Evolutionary conservation across 495 filamentous ascomycete species (phyloP).

Genomic region (Daldinia decipiens): DNA sequence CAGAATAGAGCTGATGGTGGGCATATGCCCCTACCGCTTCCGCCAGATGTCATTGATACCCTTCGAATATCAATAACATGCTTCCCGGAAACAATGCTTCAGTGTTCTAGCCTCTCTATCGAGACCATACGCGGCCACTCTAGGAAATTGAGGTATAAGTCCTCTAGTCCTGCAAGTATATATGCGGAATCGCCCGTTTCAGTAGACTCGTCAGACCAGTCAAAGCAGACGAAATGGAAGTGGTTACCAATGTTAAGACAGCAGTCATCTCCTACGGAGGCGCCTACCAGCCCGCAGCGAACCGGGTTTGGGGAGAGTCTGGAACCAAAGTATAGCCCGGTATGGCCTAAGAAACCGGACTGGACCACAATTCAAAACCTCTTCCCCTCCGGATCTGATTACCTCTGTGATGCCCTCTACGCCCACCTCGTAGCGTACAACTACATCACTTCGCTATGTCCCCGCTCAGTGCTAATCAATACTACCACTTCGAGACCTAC

Average conservation of each 20-base stretch:
- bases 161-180: slow-evolving; percentile 28
- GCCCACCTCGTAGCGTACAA: slow-evolving; percentile 71
- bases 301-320: slow-evolving; percentile 16
- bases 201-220: slow-evolving; percentile 27
- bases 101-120: slow-evolving; percentile 56
- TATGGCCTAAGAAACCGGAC: slow-evolving; percentile 37
- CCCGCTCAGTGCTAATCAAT: slow-evolving; percentile 36
- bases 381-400: slow-evolving; percentile 65
- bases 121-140: slow-evolving; percentile 60
- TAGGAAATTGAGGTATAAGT: slow-evolving; percentile 51
- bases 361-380: slow-evolving; percentile 65
- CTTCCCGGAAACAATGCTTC: slow-evolving; percentile 61
- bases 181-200: slow-evolving; percentile 33
- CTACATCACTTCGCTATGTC: slow-evolving; percentile 62
- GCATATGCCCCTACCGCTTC: slow-evolving; percentile 50
- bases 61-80: slow-evolving; percentile 53
- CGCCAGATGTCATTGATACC: slow-evolving; percentile 54
- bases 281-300: slow-evolving; percentile 29
- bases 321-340: slow-evolving; percentile 26
- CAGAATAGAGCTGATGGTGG: slow-evolving; percentile 29
- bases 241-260: slow-evolving; percentile 37
- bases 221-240: slow-evolving; percentile 44
- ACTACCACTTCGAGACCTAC: slow-evolving; percentile 30
- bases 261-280: slow-evolving; percentile 19
- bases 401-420: slow-evolving; percentile 70